Percentiles rank a stretch among this genome's conserved stretches.
phyloP scores from a whole-genome alignment of 805 yeast genomes.

The Zygosaccharomyces lentus region DNA sequence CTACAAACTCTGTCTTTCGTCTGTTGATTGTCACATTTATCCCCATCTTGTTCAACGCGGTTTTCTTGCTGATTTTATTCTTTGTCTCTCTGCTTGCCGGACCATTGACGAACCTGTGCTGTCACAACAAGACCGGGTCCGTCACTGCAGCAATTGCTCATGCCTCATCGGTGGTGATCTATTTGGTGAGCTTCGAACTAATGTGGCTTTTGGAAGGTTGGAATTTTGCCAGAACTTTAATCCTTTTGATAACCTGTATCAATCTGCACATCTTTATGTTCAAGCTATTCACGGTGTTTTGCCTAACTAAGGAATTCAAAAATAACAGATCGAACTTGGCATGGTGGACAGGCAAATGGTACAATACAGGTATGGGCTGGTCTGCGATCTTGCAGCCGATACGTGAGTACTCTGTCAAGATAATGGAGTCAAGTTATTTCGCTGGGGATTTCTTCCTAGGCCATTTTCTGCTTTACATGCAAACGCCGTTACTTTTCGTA shows the following conservation, averaged over 20 bases:
- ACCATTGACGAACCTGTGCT: conserved; percentile 43
- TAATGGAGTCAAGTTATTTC: conserved; percentile 63
- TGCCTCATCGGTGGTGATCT: conserved; percentile 46
- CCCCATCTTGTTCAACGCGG: conserved; percentile 44
- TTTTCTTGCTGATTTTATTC: conserved; percentile 36
- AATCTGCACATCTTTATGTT: conserved; percentile 56
- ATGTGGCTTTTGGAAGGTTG: conserved; percentile 67
- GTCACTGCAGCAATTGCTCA: conserved; percentile 56
- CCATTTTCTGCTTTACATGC: conserved; percentile 53
- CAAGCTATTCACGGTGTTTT: conserved; percentile 44
- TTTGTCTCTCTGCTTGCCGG: conserved; percentile 45
- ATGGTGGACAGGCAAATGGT: conserved; percentile 81
- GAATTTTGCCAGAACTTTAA: conserved; percentile 53
- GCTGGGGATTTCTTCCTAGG: conserved; percentile 59
- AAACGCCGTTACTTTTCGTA: conserved; percentile 55
- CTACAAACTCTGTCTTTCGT: conserved; percentile 59
- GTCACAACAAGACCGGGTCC: conserved; percentile 43
- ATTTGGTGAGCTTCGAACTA: conserved; percentile 54
- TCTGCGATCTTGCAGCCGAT: conserved; percentile 55
- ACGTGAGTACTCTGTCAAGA: conserved; percentile 60
- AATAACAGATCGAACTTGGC: conserved; percentile 59
- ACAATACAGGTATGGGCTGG: conserved; percentile 59
- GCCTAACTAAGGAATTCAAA: conserved; percentile 59
- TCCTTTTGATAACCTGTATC: conserved; percentile 57
- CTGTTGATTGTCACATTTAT: conserved; percentile 47